Evolutionary conservation across 1,284 basidiomycete species (phyloP), one percentile per base, ranked within the genome.

Genomic region (Leccinum cinnamomeum): DNA sequence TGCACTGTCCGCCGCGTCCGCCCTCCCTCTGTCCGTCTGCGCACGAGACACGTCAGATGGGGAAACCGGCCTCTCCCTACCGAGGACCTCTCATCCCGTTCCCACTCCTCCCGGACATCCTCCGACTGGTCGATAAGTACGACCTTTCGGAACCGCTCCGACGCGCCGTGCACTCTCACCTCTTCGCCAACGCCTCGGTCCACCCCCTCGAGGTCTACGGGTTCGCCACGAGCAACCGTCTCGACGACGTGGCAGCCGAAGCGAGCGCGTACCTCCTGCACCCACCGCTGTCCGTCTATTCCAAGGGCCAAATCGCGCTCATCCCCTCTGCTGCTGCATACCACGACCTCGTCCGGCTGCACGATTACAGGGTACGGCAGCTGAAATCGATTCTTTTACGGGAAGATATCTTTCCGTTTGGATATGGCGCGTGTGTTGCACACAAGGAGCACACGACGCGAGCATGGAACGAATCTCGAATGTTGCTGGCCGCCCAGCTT

Each of bases 391-490:
- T 85, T 6, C 69, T 89, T 25, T 69, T 83, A 48, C 76, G 74
- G 18, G 86, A 88, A 67, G 81, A 84, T 30, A 78, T 90, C 37
- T 90, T 90, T 67, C 88, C 88, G 20, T 84, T 87, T 73, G 85
- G 85, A 25, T 90, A 89, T 62, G 87, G 88, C 10, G 74, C 73
- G 62, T 90, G 88, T 70, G 48, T 72, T 25, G 69, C 72, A 41
- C 87, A 89, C 72, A 73, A 75, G 51, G 74, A 78, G 28, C 69
- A 76, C 48, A 81, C 84, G 0, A 70, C 66, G 44, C 70, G 72
- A 3, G 68, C 74, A 12, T 90, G 87, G 88, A 80, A 85, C 53
- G 71, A 79, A 51, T 77, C 79, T 62, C 79, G 79, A 64, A 60
- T 64, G 55, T 14, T 62, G 28, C 67, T 86, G 39, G 75, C 79